phyloP scores from a whole-genome alignment of 306 rosid genomes.

The Macrotyloma uniflorum region DNA sequence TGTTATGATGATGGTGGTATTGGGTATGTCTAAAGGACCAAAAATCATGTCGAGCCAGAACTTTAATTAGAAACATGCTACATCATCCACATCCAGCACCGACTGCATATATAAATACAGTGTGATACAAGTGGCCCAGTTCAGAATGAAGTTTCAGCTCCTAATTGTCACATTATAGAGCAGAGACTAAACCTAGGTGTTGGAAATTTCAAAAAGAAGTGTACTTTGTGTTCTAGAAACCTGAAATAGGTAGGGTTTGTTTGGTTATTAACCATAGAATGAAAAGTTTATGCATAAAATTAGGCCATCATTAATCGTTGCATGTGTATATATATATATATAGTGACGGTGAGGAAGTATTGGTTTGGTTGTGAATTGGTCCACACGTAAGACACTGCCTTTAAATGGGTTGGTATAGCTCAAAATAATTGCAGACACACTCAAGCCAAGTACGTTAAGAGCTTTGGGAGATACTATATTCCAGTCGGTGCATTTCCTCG shows the following conservation, averaged over 20 bases:
- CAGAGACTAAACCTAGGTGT: constrained; percentile 4
- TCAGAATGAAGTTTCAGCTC: background rate
- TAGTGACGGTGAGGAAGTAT: constrained; percentile 30
- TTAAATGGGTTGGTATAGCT: constrained; percentile 29
- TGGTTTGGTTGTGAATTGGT: constrained; percentile 7
- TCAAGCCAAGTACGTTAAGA: background rate
- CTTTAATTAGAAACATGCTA: no score
- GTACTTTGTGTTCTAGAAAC: constrained; percentile 8
- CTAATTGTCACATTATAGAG: no score
- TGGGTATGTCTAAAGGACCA: background rate
- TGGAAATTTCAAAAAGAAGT: background rate
- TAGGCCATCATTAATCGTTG: background rate
- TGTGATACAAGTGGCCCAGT: constrained; percentile 30
- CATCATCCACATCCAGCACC: no score
- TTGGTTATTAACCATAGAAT: background rate
- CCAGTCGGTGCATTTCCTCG: constrained; percentile 10
- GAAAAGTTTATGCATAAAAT: background rate
- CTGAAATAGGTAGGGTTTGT: constrained; percentile 12
- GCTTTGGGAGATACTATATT: constrained; percentile 11
- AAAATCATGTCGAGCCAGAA: background rate
- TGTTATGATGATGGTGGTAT: background rate
- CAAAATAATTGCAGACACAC: constrained; percentile 29
- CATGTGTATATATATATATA: constrained; percentile 14
- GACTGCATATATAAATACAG: constrained; percentile 18
- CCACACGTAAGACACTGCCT: constrained; percentile 34